Conservation (phyloP, 163 green algal species). For the Scenedesmus sp. region DNA sequence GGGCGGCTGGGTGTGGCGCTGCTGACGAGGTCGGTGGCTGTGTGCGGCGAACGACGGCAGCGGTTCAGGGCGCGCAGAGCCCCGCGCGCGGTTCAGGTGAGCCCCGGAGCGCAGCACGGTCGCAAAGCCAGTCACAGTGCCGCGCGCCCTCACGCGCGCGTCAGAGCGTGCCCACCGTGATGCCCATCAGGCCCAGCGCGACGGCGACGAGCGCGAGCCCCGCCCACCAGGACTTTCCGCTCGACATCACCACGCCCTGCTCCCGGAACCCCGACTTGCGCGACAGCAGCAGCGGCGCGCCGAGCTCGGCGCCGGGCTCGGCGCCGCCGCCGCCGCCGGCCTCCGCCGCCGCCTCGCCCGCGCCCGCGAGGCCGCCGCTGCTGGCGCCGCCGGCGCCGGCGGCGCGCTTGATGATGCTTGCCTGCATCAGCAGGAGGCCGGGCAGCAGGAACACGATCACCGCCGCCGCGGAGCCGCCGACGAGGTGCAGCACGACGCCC, state of each 20-base stretch:
- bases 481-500: constrained; percentile 74
- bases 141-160: no score
- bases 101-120: no score
- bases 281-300: constrained; percentile 8
- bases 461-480: constrained; percentile 71
- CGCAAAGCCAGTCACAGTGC: no score
- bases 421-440: constrained; percentile 68
- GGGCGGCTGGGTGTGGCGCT: no score
- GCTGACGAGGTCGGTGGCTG: no score
- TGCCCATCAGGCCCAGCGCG: constrained; percentile 47
- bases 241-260: constrained; percentile 52
- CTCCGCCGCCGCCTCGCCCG: not conserved
- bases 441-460: constrained; percentile 75
- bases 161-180: no score
- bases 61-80: no score
- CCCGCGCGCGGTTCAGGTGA: no score
- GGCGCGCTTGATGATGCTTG: constrained; percentile 60
- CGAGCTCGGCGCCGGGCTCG: not conserved
- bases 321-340: not conserved
- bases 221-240: constrained; percentile 59
- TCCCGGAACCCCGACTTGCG: constrained; percentile 52
- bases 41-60: no score
- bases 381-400: not conserved
- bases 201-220: constrained; percentile 56
- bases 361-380: not conserved